These are phyloP conservation scores for Pythium plurisporium DNA, from an alignment of 352 stramenopile genomes.

Conservation along the genomic window DNA sequence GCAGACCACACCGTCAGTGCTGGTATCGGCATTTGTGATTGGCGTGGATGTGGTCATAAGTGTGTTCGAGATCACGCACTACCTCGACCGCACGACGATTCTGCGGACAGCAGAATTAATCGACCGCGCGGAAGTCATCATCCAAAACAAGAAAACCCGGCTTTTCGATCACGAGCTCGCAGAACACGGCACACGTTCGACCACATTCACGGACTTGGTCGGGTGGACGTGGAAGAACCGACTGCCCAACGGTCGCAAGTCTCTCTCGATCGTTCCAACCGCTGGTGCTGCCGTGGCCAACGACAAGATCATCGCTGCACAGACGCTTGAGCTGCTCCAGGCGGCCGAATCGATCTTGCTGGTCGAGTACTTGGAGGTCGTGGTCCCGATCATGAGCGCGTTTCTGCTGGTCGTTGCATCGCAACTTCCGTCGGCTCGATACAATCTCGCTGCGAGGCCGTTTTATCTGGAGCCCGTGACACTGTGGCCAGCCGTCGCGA, in stretches of 20 bases:
- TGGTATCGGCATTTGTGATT: not conserved
- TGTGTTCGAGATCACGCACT: not conserved
- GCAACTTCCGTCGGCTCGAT: slow-evolving; percentile 27
- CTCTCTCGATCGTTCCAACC: not conserved
- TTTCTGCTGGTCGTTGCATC: not conserved
- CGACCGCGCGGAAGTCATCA: too few species aligned
- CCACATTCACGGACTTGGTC: too few species aligned
- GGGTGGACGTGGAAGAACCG: too few species aligned
- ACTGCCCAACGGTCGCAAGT: too few species aligned
- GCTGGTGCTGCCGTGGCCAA: not conserved
- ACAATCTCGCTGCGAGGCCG: slow-evolving; percentile 43
- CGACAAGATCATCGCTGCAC: not conserved
- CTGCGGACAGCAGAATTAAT: too few species aligned
- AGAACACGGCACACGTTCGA: too few species aligned
- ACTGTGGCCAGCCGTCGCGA: slow-evolving; percentile 32
- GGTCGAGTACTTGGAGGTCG: slow-evolving; percentile 16
- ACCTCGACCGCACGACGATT: too few species aligned
- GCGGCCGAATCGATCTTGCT: slow-evolving; percentile 7
- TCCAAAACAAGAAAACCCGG: too few species aligned
- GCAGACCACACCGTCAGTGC: slow-evolving; percentile 9
- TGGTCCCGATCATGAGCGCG: not conserved
- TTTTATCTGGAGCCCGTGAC: slow-evolving; percentile 40
- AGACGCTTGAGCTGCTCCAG: slow-evolving; percentile 6
- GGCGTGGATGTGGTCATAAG: too few species aligned
- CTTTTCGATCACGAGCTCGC: too few species aligned